phyloP scores from a whole-genome alignment of 2,329 filamentous ascomycete species.

The Peltaster fructicola region DNA sequence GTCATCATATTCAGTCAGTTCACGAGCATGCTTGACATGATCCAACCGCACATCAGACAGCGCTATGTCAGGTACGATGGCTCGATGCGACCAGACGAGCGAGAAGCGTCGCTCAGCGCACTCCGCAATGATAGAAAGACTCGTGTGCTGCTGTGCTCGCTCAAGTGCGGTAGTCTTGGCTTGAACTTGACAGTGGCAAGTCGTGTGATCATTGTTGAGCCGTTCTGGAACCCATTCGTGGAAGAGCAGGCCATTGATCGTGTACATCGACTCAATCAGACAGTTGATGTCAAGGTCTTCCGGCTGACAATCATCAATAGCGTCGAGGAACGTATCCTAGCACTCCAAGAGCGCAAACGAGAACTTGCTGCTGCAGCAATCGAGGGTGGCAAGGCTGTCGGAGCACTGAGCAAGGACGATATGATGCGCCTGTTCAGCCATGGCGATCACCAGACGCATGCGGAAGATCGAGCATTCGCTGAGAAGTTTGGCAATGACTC shows the following conservation, averaged over 20 bases:
- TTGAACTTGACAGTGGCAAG: slow-evolving; percentile 89
- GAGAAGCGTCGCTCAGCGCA: slow-evolving; percentile 66
- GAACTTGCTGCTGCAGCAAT: slow-evolving; percentile 83
- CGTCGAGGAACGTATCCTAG: slow-evolving; percentile 89
- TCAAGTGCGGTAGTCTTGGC: slow-evolving; percentile 84
- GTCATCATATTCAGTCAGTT: slow-evolving; percentile 98
- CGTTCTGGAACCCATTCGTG: slow-evolving; percentile 96
- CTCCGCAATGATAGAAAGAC: slow-evolving; percentile 59
- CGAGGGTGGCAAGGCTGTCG: slow-evolving; percentile 59
- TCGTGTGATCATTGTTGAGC: slow-evolving; percentile 84
- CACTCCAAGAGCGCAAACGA: slow-evolving; percentile 83
- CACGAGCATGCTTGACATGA: slow-evolving; percentile 91
- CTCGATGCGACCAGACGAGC: slow-evolving; percentile 80
- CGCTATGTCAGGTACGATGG: slow-evolving; percentile 86
- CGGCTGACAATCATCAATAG: slow-evolving; percentile 74
- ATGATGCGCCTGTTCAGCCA: slow-evolving; percentile 67
- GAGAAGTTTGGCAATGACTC: slow-evolving; percentile 17
- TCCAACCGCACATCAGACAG: slow-evolving; percentile 73
- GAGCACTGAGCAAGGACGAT: slow-evolving; percentile 82
- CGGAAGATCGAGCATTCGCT: slow-evolving; percentile 26
- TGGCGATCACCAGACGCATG: no score
- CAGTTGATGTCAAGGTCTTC: slow-evolving; percentile 84
- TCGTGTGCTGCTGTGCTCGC: slow-evolving; percentile 73
- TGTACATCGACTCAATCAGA: slow-evolving; percentile 95
- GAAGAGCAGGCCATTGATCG: slow-evolving; percentile 98